phyloP scores from a whole-genome alignment of 1,284 basidiomycete genomes.

The Apiotrichum veenhuisii region DNA sequence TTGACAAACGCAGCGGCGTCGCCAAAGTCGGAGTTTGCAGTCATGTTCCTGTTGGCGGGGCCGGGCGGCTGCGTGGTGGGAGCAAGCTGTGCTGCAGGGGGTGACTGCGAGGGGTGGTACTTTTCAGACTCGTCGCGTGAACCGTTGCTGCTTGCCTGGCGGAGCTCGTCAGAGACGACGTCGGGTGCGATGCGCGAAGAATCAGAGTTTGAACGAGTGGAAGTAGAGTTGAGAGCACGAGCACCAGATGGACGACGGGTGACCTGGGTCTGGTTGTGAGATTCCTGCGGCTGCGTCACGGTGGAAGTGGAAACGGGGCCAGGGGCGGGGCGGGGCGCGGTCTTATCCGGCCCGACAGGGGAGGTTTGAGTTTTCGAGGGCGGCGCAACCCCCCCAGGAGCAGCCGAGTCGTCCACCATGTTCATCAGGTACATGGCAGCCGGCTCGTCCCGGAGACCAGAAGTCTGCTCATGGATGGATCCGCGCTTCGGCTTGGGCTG shows the following conservation, averaged over 20 bases:
- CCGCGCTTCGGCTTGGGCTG: slow-evolving; percentile 13
- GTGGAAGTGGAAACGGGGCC: neutral
- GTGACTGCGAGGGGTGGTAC: neutral
- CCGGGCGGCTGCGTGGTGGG: neutral
- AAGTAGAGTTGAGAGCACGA: slow-evolving; percentile 2
- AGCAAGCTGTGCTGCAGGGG: neutral
- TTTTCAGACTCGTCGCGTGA: neutral
- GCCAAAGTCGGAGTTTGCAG: slow-evolving; percentile 22
- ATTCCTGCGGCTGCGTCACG: neutral
- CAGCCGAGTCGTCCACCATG: slow-evolving; percentile 41
- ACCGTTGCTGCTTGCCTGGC: neutral
- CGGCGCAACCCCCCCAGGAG: slow-evolving; percentile 1
- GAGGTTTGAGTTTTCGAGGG: neutral
- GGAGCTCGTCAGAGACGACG: neutral
- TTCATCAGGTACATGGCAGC: slow-evolving; percentile 46
- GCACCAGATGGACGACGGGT: slow-evolving; percentile 10
- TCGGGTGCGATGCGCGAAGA: neutral
- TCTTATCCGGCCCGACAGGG: neutral
- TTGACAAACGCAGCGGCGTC: slow-evolving; percentile 40
- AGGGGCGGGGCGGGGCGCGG: neutral
- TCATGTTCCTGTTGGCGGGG: neutral
- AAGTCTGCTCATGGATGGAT: slow-evolving; percentile 9
- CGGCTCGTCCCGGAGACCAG: slow-evolving; percentile 37
- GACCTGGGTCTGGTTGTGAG: neutral
- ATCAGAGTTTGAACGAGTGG: slow-evolving; percentile 4